Evolutionary conservation across 2,329 filamentous ascomycete species (phyloP), one percentile per base, ranked within the genome.

Genomic region (Lachnellula hyalina): DNA sequence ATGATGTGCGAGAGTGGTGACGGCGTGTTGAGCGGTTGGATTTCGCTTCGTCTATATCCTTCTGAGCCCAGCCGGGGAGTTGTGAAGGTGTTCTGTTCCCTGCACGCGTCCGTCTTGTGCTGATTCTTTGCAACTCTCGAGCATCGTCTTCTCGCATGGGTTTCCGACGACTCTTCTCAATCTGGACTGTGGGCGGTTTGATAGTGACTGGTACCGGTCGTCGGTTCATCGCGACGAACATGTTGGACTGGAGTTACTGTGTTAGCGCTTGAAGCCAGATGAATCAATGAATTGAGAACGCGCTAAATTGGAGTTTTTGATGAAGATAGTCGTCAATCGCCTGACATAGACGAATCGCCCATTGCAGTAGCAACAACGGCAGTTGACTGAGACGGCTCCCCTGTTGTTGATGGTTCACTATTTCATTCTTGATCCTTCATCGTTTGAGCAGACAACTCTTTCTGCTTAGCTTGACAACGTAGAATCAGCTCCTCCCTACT

Each of bases 211-310:
- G 49, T 12, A 55, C 53, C 5, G 47, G 51, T 36, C 47, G 46
- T 51, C 47, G 28, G 35, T 28, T 51, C 51, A 54, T 57, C 21
- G 55, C 55, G 28, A 25, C 38, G 38, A 44, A 57, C 41, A 54
- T 47, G 11, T 28, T 21, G 15, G 53, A 34, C 53, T 55, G 51
- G 23, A 40, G n/a, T 32, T 23, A 21, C 23, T 21, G 45, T 41
- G 47, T 47, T 19, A 51, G 44, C 41, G 32, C 25, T 23, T 23
- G 28, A 32, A 17, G 6, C 6, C 9, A 9, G 12, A n/a, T 32
- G 14, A 11, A 32, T 25, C 8, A 40, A 11, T 41, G 19, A n/a
- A 15, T n/a, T 19, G 47, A 48, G 4, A n/a, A n/a, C 19, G 19
- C 19, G 19, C 11, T 40, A 17, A 49, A 54, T 32, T 23, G 21